A percentile compares a stretch with the other conserved stretches of the same genome.
Conservation (phyloP, 352 stramenopile species). For the Pythium vanterpoolii region DNA sequence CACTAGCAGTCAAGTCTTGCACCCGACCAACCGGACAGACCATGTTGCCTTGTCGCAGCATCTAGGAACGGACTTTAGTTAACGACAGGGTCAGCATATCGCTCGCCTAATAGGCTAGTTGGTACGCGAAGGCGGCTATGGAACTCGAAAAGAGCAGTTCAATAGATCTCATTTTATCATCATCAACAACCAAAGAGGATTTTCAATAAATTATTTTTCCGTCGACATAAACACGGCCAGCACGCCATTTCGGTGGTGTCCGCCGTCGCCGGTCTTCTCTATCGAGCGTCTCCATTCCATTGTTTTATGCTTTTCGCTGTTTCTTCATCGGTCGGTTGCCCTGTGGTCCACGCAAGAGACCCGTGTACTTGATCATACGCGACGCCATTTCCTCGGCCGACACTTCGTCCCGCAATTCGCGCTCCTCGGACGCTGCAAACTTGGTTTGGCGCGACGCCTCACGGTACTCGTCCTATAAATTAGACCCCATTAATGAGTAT, state of each 20-base stretch:
- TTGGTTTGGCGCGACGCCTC: conserved; percentile 51
- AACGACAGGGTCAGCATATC: neutral
- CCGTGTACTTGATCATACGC: conserved; percentile 85
- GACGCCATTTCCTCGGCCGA: conserved; percentile 80
- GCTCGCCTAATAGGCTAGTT: neutral
- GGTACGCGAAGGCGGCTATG: neutral
- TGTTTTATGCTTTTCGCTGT: conserved; percentile 43
- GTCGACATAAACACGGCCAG: neutral
- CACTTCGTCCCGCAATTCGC: conserved; percentile 71
- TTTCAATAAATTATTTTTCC: conserved; percentile 33
- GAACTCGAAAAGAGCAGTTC: neutral
- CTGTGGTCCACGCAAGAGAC: conserved; percentile 40
- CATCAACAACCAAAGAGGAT: neutral
- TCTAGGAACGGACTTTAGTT: neutral
- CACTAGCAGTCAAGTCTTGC: neutral
- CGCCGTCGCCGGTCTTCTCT: neutral
- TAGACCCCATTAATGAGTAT: neutral
- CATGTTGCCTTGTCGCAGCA: neutral
- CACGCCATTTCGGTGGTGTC: too few species aligned
- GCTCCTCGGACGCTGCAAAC: conserved; percentile 62
- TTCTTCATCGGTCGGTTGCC: conserved; percentile 45
- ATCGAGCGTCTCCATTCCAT: neutral
- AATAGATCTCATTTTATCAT: neutral
- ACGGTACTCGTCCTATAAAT: conserved; percentile 60
- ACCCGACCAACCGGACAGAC: neutral